Evolutionary conservation across 2,329 filamentous ascomycete species (phyloP), one percentile per base, ranked within the genome.

Genomic region (Colletotrichum lentis): DNA sequence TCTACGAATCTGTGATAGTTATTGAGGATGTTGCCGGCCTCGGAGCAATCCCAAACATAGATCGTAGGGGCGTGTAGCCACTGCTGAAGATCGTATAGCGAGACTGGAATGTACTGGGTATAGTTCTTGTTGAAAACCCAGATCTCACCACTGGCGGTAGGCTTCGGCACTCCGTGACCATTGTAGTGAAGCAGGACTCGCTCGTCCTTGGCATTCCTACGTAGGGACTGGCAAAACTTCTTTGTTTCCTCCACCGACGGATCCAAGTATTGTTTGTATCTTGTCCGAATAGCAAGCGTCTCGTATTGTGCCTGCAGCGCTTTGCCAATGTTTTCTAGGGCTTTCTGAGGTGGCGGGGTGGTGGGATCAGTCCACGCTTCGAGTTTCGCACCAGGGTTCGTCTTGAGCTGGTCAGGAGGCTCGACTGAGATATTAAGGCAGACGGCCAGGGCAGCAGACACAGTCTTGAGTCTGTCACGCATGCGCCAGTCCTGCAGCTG

Each of bases 71-170:
- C 95, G 70, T 95, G 94, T 8, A 99, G 88, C 96, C 96, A 99
- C 67, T 92, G 91, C 79, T 98, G 95, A 52, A 99, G 82, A 76
- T 99, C 96, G 75, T 97, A 97, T 10, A 99, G 83, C 1, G 95
- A 97, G 50, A 99, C 92, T 0, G 96, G 96, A 49, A 99, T 99
- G 77, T 99, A 99, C 79, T 99, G 96, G 0, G 96, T 99, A 77
- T 97, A 99, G 73, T 93, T 98, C 73, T 96, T 95, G 80, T 99
- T 99, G 79, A 99, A 99, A 5, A 98, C 96, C 96, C 96, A 99
- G 22, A 99, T 97, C 78, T 99, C 96, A 16, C 96, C 96, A 5
- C 95, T 97, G 3, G 92, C 89, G 0, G 96, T 99, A 3, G 96
- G 96, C 75, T 97, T 93, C 1, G 96, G 96, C 12, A 99, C 96